Evolutionary conservation across 345 rosid genomes (phyloP), one percentile per base, ranked within the genome.

Genomic region (Eucalyptus grandis): DNA sequence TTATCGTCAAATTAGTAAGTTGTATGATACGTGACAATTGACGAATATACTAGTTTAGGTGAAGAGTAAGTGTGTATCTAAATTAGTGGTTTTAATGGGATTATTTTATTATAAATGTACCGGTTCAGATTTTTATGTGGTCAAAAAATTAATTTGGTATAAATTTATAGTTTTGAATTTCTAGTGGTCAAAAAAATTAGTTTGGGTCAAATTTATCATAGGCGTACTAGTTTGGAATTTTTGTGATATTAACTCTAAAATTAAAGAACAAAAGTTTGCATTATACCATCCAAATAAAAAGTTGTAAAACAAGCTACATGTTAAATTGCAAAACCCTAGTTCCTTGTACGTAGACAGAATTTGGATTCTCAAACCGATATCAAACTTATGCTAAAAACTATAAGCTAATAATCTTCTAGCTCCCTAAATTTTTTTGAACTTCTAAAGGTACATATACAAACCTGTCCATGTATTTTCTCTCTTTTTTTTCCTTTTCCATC

Each of bases 201-300:
- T 53, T 53, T 53, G 0, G 1, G 5, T 3, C 24, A 53, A 53
- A 53, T 53, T 53, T 21, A 53, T 53, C 58, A 53, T 53, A 53
- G 1, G 11, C 2, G 0, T 53, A 53, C 0, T 53, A 53, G 0
- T 53, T 21, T 8, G 5, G 26, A 53, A 11, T 53, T 53, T 53
- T 53, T 1, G 5, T 53, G 58, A 4, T 53, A 53, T 53, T 53
- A 53, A 53, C 11, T 2, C 26, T 53, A 53, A 53, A 53, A 53
- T 21, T 53, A 22, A 56, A 56, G 3, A 69, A 34, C 43, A 77
- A 40, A 77, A 77, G 27, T 77, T 37, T 77, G 30, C 83, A 77
- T 37, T 21, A 40, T 21, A 40, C 85, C 46, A 72, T 37, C 83
- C 47, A 77, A 77, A 21, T 40, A 16, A 6, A 40, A 77, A 77